Evolutionary conservation across 108 stramenopile species (phyloP), one percentile per base, ranked within the genome.

Genomic region (Aurantiochytrium sp.): DNA sequence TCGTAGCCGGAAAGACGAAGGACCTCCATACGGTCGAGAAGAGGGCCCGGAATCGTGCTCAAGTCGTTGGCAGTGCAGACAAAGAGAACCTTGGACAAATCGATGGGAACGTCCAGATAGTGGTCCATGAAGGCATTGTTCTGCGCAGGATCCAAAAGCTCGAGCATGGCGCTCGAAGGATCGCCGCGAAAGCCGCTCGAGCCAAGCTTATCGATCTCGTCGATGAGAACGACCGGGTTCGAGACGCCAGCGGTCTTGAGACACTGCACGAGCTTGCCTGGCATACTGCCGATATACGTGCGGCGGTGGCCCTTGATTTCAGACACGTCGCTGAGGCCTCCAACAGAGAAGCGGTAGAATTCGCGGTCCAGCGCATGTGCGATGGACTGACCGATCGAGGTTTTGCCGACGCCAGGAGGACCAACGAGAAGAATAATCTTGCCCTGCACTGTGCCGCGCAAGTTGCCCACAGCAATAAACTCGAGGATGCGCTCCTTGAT

Each of bases 261-360:
- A 59, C 97, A 96, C 90, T 99, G 97, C 72, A 98, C 96, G 14
- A 96, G 94, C 90, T 99, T 99, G 87, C 99, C 99, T 0, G 98
- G 98, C 97, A 99, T 98, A 19, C 97, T 96, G 0, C 99, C 99
- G 6, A 99, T 95, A 89, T 99, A 99, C 6, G 99, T 99, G 89
- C 99, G 92, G 72, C 99, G 93, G 90, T 99, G 99, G 14, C 98
- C 99, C 93, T 98, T 98, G 92, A 99, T 98, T 91, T 98, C 98
- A 29, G 96, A 96, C 21, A 97, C 96, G 90, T 98, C 97, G 35
- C 92, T 91, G 58, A 98, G 90, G 1, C 98, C 98, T n/a, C 98
- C 98, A 5, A 99, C 98, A 58, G 93, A 94, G 90, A 99, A 98
- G 23, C 99, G 96, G 91, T 94, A 98, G 92, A 98, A 99, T 91